A percentile compares a stretch with the other conserved stretches of the same genome.
These are phyloP conservation scores for Phytophthora agathidicida DNA, from an alignment of 352 stramenopile species.

Conservation along the genomic window DNA sequence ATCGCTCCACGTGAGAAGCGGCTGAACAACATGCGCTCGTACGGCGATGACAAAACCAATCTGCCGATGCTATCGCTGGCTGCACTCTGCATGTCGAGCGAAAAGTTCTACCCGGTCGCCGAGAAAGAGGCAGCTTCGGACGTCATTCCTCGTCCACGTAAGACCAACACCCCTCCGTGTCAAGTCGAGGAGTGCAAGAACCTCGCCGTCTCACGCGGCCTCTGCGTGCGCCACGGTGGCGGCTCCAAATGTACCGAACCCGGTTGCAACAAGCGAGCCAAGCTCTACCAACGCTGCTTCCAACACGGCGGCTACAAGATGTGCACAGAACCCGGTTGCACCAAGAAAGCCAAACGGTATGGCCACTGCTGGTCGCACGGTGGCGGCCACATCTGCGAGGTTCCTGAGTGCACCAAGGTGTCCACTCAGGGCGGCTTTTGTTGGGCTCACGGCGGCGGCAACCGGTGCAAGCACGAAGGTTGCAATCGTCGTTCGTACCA, in stretches of 20 bases:
- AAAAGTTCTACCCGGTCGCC: conserved; percentile 22
- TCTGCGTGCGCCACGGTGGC: conserved; percentile 59
- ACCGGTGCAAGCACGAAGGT: conserved; percentile 60
- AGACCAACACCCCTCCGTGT: conserved; percentile 59
- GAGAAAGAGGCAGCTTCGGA: conserved; percentile 26
- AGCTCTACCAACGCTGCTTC: conserved; percentile 73
- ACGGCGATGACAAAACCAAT: conserved; percentile 35
- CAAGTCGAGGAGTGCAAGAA: conserved; percentile 65
- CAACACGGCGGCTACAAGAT: conserved; percentile 75
- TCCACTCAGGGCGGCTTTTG: conserved; percentile 74
- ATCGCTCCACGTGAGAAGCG: conserved; percentile 46
- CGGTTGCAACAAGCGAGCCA: conserved; percentile 64
- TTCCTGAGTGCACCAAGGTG: conserved; percentile 61
- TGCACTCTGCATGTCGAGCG: conserved; percentile 32
- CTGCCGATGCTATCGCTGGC: conserved; percentile 38
- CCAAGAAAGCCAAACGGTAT: conserved; percentile 65
- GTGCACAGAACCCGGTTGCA: conserved; percentile 63
- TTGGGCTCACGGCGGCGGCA: conserved; percentile 74
- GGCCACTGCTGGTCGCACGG: conserved; percentile 77
- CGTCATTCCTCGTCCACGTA: conserved; percentile 20
- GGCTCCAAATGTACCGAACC: conserved; percentile 53
- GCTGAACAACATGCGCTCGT: conserved; percentile 39
- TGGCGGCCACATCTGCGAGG: no score
- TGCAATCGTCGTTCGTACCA: conserved; percentile 71
- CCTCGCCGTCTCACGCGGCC: conserved; percentile 55